Evolutionary conservation across 2,329 filamentous ascomycete species (phyloP), one percentile per base, ranked within the genome.

Genomic region (Pestalotiopsis sp.): DNA sequence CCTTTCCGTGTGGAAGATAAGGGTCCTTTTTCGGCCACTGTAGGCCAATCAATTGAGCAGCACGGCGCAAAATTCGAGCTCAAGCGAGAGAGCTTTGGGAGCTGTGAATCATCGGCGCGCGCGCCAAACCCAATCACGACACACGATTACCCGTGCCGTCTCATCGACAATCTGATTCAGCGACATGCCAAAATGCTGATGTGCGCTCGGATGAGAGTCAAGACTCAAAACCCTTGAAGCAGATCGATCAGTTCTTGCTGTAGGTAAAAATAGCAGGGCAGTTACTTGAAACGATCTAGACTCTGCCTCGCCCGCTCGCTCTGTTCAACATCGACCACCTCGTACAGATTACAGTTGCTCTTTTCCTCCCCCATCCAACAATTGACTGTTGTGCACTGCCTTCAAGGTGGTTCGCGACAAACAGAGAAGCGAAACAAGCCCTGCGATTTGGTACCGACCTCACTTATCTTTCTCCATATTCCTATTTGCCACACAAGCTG

Each of bases 1-100:
- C 57, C 57, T 59, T 59, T 59, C 25, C 23, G 57, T n/a, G 13
- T 23, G 57, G 23, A 52, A 52, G 57, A 59, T 59, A 59, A 59
- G 57, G 57, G 57, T 36, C 23, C 45, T 6, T n/a, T n/a, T 20
- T 52, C 45, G 45, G 45, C 45, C 45, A 52, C 45, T 52, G 45
- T n/a, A 52, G 45, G 45, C 45, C 45, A 52, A 41, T 20, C 23
- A 41, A 23, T 64, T 64, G 61, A 45, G 61, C 61, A 17, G 36
- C 38, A 41, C 38, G 27, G 39, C 61, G 49, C 61, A 13, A 23
- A 31, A 38, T 62, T 39, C 59, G 7, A 36, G 31, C 31, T 36
- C 31, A 36, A 36, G 31, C 31, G 31, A 36, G 31, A 36, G 31
- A 36, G 23, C 23, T 23, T 23, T 23, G 23, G 23, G 31, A 52